A percentile compares a stretch with the other conserved stretches of the same genome.
These are phyloP conservation scores for Leccinum olivaceopallidum DNA, from an alignment of 768 basidiomycete genomes.

Conservation along the genomic window DNA sequence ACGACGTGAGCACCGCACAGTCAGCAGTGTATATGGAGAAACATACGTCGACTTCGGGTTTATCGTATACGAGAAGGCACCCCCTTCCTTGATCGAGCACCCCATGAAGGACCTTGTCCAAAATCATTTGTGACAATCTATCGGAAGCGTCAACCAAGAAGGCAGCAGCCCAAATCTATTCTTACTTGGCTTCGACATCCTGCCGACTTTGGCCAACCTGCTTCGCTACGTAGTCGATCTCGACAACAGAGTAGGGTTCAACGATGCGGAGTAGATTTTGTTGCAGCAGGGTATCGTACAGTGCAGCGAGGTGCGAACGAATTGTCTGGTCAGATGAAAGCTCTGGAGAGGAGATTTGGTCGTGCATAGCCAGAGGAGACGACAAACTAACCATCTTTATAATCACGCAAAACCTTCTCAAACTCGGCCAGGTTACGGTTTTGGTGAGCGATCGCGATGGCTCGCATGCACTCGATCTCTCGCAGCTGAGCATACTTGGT, in stretches of 20 bases:
- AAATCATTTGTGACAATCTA: constrained; percentile 96
- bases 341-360: constrained; percentile 48
- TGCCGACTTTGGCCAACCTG: constrained; percentile 85
- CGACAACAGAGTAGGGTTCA: constrained; percentile 93
- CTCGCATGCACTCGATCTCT: constrained; percentile 95
- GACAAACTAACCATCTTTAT: constrained; percentile 63
- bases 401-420: constrained; percentile 83
- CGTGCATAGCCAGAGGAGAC: not conserved
- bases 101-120: constrained; percentile 92
- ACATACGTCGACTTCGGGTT: constrained; percentile 82
- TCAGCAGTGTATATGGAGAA: not conserved
- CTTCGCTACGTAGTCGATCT: constrained; percentile 85
- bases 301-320: constrained; percentile 86
- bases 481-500: constrained; percentile 82
- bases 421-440: constrained; percentile 88
- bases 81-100: constrained; percentile 97
- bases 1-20: constrained; percentile 4
- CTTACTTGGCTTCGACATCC: constrained; percentile 89
- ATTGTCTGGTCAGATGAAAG: constrained; percentile 95
- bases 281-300: constrained; percentile 95
- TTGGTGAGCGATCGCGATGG: constrained; percentile 92
- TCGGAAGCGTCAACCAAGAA: constrained; percentile 6
- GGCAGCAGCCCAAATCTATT: constrained; percentile 1
- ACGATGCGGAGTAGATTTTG: constrained; percentile 95
- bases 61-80: constrained; percentile 88